Evolutionary conservation across 768 basidiomycete species (phyloP).

Genomic region (Lyophyllum decastes): DNA sequence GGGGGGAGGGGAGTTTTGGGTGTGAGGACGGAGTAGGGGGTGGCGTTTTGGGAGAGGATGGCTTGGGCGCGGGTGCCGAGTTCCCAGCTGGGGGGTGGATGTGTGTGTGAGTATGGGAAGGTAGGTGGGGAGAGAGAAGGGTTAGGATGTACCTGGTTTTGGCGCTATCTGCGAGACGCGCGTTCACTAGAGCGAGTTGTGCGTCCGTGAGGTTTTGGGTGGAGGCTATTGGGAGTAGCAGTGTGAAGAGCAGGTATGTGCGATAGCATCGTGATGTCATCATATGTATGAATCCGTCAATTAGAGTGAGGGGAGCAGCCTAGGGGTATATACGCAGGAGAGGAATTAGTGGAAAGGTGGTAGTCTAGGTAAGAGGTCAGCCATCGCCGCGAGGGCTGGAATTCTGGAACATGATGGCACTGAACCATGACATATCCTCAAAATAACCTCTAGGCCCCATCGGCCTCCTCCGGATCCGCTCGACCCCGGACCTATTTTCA

Average conservation of each 20-base stretch:
- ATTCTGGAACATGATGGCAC: neutral
- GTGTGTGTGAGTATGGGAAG: neutral
- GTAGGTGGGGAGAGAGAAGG: neutral
- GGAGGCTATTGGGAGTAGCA: slow-evolving; percentile 3
- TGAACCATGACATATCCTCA: neutral
- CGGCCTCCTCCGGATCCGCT: no score
- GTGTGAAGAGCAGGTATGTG: neutral
- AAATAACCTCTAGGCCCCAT: neutral
- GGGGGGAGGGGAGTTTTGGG: slow-evolving; percentile 32
- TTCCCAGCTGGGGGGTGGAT: slow-evolving; percentile 46
- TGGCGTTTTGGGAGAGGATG: slow-evolving; percentile 46
- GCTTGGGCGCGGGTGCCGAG: slow-evolving; percentile 56
- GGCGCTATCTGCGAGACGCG: slow-evolving; percentile 37
- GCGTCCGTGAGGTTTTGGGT: slow-evolving; percentile 34
- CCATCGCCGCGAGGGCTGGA: neutral
- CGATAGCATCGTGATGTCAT: neutral
- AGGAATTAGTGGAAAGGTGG: neutral
- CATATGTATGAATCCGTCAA: no score
- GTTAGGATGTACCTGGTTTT: slow-evolving; percentile 33
- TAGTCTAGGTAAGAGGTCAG: neutral
- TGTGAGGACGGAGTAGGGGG: slow-evolving; percentile 46
- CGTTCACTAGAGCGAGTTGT: slow-evolving; percentile 33
- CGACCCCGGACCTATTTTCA: no score
- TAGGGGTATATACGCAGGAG: slow-evolving; percentile 1
- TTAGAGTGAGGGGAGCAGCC: neutral